Evolutionary conservation across 2,329 filamentous ascomycete genomes (phyloP), one percentile per base, ranked within the genome.

Genomic region (Onygenales sp.): DNA sequence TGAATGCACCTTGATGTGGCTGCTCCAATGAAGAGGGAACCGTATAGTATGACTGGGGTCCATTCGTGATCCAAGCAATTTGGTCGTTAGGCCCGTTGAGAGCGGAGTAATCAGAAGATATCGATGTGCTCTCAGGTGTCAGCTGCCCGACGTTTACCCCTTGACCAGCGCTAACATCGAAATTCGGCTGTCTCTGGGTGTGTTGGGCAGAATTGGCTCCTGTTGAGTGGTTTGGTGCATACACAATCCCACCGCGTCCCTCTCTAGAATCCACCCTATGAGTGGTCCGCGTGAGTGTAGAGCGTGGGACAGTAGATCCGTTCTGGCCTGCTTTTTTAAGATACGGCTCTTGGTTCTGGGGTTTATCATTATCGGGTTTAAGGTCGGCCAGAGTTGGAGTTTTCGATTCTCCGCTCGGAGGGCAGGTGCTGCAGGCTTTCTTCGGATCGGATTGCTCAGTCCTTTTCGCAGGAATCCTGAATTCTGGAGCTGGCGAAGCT

Each of bases 401-500:
- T 9, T 43, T 34, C 32, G 17, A 13, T 37, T 33, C 5, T 6
- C 34, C n/a, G 33, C 46, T 54, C 43, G 32, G 11, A n/a, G 27
- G 6, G 21, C 10, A 42, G 21, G 2, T 21, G 9, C n/a, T 37
- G 40, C 43, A 32, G 10, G 13, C 7, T 37, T 52, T 52, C 14
- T 21, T 31, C 13, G 42, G 9, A 21, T 45, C 31, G 37, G 27
- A 56, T 6, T 57, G 53, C 14, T 55, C 51, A 43, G 54, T 44
- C 31, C 55, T 61, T 32, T 49, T 59, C 21, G 57, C 55, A 7
- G 59, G 58, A 39, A 69, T 57, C 42, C 65, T 64, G 56, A 70
- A 68, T 54, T 69, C 63, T 4, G 72, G 70, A 52, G 65, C 66
- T 27, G 68, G 62, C n/a, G 55, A 55, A 9, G 54, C 34, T 17